These are phyloP conservation scores for Vaucheria bursata DNA, from an alignment of 352 stramenopile species.

Conservation along the genomic window DNA sequence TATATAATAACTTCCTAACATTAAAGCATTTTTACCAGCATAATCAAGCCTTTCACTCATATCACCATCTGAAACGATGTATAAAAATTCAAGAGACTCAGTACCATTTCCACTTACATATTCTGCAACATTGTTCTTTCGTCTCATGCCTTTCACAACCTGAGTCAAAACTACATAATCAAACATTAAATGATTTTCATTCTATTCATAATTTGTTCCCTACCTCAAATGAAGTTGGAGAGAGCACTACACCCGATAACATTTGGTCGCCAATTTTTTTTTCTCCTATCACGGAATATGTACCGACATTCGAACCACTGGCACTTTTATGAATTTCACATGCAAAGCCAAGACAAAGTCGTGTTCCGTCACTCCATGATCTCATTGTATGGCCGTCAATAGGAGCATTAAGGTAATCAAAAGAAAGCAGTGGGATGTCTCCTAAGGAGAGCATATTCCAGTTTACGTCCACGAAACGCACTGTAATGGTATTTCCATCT, in stretches of 20 bases:
- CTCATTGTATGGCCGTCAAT: neutral
- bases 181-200: neutral
- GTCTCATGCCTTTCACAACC: neutral
- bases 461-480: neutral
- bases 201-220: neutral
- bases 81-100: conserved; percentile 23
- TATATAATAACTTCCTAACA: neutral
- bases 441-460: neutral
- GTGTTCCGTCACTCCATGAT: neutral
- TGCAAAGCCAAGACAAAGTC: neutral
- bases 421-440: neutral
- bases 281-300: neutral
- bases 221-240: neutral
- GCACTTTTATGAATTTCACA: neutral
- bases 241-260: neutral
- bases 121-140: conserved; percentile 3
- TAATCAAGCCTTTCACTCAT: conserved; percentile 17
- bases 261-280: neutral
- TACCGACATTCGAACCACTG: neutral
- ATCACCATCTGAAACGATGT: conserved; percentile 10
- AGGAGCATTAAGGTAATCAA: conserved; percentile 4
- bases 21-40: neutral
- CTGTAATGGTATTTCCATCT: neutral
- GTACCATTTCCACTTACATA: conserved; percentile 30
- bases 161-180: neutral